phyloP scores from a whole-genome alignment of 2,329 filamentous ascomycete species.

The Trichoderma atroviride region DNA sequence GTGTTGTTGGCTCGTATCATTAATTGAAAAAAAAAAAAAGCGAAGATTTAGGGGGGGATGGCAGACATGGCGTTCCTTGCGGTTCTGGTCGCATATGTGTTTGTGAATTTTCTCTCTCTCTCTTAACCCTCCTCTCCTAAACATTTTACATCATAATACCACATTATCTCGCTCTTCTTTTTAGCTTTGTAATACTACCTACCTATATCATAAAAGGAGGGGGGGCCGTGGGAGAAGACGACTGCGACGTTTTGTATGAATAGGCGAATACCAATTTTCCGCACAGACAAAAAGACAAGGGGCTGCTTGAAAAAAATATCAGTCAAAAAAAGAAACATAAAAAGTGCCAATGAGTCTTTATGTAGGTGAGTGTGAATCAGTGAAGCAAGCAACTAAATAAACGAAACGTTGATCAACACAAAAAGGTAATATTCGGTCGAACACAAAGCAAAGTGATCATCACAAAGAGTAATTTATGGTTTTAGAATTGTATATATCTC shows the following conservation, averaged over 20 bases:
- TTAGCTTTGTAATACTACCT: constrained; percentile 8
- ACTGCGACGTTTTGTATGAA: constrained; percentile 17
- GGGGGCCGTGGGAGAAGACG: not conserved
- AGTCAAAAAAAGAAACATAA: not conserved
- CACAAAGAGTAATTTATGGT: not conserved
- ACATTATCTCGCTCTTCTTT: not conserved
- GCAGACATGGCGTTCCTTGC: constrained; percentile 21
- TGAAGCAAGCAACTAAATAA: not conserved
- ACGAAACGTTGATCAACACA: not conserved
- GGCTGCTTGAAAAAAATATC: not conserved
- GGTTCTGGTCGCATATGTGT: constrained; percentile 10
- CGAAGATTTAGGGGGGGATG: not conserved
- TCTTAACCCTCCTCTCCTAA: not conserved
- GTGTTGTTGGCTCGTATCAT: constrained; percentile 21
- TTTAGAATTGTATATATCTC: not conserved
- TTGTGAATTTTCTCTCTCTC: not conserved
- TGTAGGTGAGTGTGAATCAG: not conserved
- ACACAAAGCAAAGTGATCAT: no score
- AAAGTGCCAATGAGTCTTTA: not conserved
- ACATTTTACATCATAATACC: not conserved
- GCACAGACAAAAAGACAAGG: not conserved
- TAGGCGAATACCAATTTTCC: constrained; percentile 21
- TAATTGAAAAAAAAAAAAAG: not conserved
- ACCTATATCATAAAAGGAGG: not conserved
- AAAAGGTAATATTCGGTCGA: no score